Evolutionary conservation across 768 basidiomycete species (phyloP).

Genomic region (Asterophora parasitica): DNA sequence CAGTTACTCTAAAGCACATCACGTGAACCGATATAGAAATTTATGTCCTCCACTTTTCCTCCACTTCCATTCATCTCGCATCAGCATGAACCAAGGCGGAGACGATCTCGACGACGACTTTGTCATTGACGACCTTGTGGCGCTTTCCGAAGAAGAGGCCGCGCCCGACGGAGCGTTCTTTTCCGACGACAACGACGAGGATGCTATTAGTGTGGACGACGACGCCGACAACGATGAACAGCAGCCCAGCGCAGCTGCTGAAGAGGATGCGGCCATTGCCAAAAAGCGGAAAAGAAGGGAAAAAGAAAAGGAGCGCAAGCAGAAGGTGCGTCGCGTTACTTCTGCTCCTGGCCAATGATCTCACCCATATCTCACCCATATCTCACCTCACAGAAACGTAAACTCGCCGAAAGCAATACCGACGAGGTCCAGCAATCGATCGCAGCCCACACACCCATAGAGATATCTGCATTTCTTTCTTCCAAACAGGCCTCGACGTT

Average conservation of each 20-base stretch:
- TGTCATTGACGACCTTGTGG: constrained; percentile 62
- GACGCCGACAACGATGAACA: constrained; percentile 19
- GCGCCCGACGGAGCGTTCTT: constrained; percentile 26
- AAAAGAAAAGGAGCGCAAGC: constrained; percentile 68
- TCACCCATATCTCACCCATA: too few relatives aligned
- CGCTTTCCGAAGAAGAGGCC: constrained; percentile 58
- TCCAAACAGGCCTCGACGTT: constrained; percentile 67
- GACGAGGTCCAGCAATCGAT: constrained; percentile 40
- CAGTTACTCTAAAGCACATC: constrained; percentile 5
- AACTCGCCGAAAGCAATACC: constrained; percentile 40
- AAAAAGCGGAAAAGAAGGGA: constrained; percentile 74
- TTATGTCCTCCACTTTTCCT: not conserved
- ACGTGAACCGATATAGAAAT: constrained; percentile 13
- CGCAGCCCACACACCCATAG: constrained; percentile 51
- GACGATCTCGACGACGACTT: constrained; percentile 88
- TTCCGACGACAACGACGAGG: constrained; percentile 34
- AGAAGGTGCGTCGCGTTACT: constrained; percentile 43
- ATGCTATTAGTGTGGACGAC: constrained; percentile 28
- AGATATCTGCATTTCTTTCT: constrained; percentile 60
- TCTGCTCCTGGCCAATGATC: constrained; percentile 1
- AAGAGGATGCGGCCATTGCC: constrained; percentile 23
- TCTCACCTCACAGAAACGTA: constrained; percentile 53
- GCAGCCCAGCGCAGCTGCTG: constrained; percentile 10
- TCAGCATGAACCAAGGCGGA: constrained; percentile 39
- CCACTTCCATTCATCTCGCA: constrained; percentile 8